Evolutionary conservation across 176 grass and related monocot species (phyloP), one percentile per base, ranked within the genome.

Genomic region (Poa pratensis): DNA sequence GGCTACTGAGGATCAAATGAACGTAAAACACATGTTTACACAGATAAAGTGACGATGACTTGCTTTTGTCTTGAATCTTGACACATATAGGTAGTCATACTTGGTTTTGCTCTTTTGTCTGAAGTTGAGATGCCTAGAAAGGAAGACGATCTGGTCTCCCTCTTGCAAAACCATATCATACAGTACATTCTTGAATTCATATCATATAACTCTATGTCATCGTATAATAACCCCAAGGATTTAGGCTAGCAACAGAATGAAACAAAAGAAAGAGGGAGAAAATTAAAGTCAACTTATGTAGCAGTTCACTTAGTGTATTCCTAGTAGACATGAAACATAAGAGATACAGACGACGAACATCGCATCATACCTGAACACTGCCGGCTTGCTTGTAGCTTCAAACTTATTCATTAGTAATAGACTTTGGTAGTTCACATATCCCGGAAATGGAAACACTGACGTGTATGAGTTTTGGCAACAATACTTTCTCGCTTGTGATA

Each of bases 331-430:
- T 68, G 39, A 52, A 40, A 24, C 55, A 28, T n/a, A 83, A 75
- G 27, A 72, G 12, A 23, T 11, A 67, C 14, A 9, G 68, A 62
- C 51, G 22, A 71, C 34, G 75, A 64, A 26, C 37, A 77, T 76
- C 19, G 22, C 27, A 75, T 20, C 60, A 45, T 84, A 87, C 81
- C 85, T 90, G 48, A 86, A 28, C 20, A 79, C 14, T 50, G 28
- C 28, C 27, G 12, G 28, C 28, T 13, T 65, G 71, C 28, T 63
- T 65, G 26, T 69, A 54, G 28, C 61, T 54, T 69, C 83, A 42
- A 14, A 76, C 23, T 9, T 11, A 15, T 39, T 24, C 82, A 59
- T n/a, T 9, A 16, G 3, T 4, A 76, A 51, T 68, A 67, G 57
- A 20, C 17, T 19, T 34, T 19, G 12, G 45, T 51, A 39, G 28